Base-by-base conservation (phyloP, 1,284 basidiomycete genomes). In the Cystobasidiaceae sp. region DNA sequence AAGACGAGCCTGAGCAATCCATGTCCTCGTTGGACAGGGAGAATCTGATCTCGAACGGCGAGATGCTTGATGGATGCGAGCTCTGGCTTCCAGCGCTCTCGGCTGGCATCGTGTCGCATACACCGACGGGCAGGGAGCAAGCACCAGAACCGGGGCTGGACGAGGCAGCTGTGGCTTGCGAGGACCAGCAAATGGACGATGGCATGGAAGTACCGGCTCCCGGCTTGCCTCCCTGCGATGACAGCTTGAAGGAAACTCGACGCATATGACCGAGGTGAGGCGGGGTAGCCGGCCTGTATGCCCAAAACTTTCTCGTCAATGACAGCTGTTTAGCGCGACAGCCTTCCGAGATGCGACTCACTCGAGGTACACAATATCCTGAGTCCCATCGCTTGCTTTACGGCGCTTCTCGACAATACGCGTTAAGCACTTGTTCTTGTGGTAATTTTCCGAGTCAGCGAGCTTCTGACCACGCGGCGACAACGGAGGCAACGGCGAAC, bases 341-440 rank as follows among this genome's bases (percentile, higher is more conserved):
- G 46, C 30, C 34, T 34, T 34, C n/a, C n/a, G 25, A 28, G n/a
- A 15, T 4, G 33, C 25, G 7, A 27, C 58, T 39, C 33, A 62
- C 60, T 62, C 60, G 28, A 21, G n/a, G 4, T 19, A 27, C 15
- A 54, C 43, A 7, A 64, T 48, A 23, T 55, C 52, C n/a, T 41
- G 19, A 2, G 61, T 64, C 19, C 51, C 61, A 43, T 64, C 61
- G 23, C 61, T 64, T 2, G 52, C 51, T 39, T 56, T 64, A 17
- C 61, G 51, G 32, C 61, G 61, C 32, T 56, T 55, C 61, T 64
- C 61, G n/a, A 45, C 52, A 1, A 64, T 56, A 17, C 52, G 39
- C 15, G 33, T 55, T 11, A 51, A 17, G 41, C 48, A 51, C 28
- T 56, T 49, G 13, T 30, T 45, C 15, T 64, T 34, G 21, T 50